Evolutionary conservation across 2,329 filamentous ascomycete genomes (phyloP), one percentile per base, ranked within the genome.

Genomic region (Botrytis elliptica): DNA sequence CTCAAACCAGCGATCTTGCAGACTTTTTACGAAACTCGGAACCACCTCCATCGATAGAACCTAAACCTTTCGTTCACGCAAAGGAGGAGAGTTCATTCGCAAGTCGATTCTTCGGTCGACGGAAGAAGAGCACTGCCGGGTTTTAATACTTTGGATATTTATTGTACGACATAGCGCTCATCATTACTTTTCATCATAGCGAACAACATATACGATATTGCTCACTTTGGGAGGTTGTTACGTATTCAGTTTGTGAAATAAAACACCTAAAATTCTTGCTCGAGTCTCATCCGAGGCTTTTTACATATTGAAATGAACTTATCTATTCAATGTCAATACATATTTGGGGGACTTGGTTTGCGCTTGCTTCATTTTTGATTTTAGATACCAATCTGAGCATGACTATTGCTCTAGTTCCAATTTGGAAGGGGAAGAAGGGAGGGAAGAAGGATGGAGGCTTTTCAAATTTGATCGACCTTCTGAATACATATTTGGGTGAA

Each of bases 1-100:
- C 78, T 73, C 74, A 79, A 64, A 94, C 91, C 3, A 87, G 88
- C 29, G 92, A 94, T 69, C 82, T 95, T 63, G 92, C 93, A 0
- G 89, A 90, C 70, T 95, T 95, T 81, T 83, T 96, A 16, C 77
- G 75, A 69, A 72, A 73, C 18, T 77, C 75, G 44, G 77, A 79
- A 44, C 79, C 79, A 20, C 77, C 79, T 16, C n/a, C 59, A 33
- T 33, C 44, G 5, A 65, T 57, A 12, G 68, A 60, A 38, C 49
- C 72, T 9, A 71, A 65, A 46, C 67, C 59, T 46, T 71, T 71
- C 33, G 33, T 63, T 29, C 60, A 60, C 29, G 55, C 70, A 20
- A 74, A 71, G n/a, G 68, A 74, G 49, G 72, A 74, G 36, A 49
- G 44, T 33, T 52, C 46, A 44, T 74, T 74, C 22, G 72, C 72